phyloP scores from a whole-genome alignment of 768 basidiomycete species.

The Albatrellus ellisii region DNA sequence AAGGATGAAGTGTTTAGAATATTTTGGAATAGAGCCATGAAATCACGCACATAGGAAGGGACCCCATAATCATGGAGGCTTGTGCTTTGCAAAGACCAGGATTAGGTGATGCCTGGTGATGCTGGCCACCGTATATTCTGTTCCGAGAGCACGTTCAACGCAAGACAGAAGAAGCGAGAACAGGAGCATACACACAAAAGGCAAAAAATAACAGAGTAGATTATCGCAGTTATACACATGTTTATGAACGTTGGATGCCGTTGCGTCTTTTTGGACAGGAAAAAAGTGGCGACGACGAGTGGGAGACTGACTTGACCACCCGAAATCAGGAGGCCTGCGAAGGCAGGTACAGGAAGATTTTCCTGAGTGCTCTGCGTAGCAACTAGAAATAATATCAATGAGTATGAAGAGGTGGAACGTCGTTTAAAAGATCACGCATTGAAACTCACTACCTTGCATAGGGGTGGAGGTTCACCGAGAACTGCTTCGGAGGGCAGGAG shows the following conservation, averaged over 20 bases:
- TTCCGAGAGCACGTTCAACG: neutral
- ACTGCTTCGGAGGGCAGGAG: too few relatives aligned
- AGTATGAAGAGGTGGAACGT: too few relatives aligned
- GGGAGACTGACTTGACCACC: conserved; percentile 44
- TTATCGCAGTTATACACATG: conserved; percentile 41
- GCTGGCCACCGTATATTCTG: conserved; percentile 23
- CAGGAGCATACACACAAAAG: conserved; percentile 29
- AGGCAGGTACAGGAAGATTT: conserved; percentile 26
- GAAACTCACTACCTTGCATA: too few relatives aligned
- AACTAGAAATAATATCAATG: too few relatives aligned
- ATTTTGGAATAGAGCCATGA: neutral
- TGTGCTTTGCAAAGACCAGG: conserved; percentile 33
- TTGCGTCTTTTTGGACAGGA: conserved; percentile 27
- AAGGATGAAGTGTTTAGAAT: conserved; percentile 3
- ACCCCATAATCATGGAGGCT: conserved; percentile 38
- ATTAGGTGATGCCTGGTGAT: conserved; percentile 17
- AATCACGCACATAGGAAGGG: conserved; percentile 36
- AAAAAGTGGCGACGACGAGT: conserved; percentile 31
- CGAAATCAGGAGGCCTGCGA: conserved; percentile 32
- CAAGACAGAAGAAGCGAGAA: neutral
- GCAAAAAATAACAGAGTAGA: conserved; percentile 39
- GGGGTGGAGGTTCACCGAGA: too few relatives aligned
- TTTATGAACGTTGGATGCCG: conserved; percentile 43
- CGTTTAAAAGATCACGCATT: too few relatives aligned
- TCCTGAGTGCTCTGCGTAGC: too few relatives aligned